Percentiles rank a stretch among this genome's conserved stretches.
Conservation (phyloP, 768 basidiomycete species). For the Lactarius quietus region DNA sequence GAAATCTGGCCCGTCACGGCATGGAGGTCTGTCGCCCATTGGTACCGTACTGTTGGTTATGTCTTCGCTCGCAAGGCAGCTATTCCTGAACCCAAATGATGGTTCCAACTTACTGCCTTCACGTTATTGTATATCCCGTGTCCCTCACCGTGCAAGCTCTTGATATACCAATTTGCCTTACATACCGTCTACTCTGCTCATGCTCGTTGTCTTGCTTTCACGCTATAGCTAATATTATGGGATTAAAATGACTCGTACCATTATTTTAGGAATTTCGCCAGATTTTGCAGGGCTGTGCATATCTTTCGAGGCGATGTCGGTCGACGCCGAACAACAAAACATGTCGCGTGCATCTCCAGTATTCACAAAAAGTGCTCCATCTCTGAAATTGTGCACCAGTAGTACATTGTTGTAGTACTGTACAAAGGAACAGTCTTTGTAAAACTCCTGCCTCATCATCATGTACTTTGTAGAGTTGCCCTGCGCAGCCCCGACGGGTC, state of each 20-base stretch:
- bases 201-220: not conserved
- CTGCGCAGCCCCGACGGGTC: too few species aligned
- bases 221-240: not conserved
- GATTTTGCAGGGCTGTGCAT: too few species aligned
- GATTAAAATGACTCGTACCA: not conserved
- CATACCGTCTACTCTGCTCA: not conserved
- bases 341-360: too few species aligned
- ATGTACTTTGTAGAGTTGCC: too few species aligned
- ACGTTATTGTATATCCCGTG: not conserved
- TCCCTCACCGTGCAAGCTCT: not conserved
- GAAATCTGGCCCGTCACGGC: not conserved
- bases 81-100: conserved; percentile 10
- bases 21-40: not conserved
- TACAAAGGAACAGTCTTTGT: too few species aligned
- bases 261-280: too few species aligned
- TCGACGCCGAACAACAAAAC: too few species aligned
- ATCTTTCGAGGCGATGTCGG: too few species aligned
- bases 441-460: too few species aligned
- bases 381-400: too few species aligned
- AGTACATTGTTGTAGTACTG: too few species aligned
- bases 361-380: too few species aligned
- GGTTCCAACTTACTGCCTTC: not conserved
- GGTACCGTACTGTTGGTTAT: conserved; percentile 4
- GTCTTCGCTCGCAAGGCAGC: not conserved
- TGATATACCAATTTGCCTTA: not conserved